Evolutionary conservation across 2,329 filamentous ascomycete species (phyloP), one percentile per base, ranked within the genome.

Genomic region (Sphaceloma murrayae): DNA sequence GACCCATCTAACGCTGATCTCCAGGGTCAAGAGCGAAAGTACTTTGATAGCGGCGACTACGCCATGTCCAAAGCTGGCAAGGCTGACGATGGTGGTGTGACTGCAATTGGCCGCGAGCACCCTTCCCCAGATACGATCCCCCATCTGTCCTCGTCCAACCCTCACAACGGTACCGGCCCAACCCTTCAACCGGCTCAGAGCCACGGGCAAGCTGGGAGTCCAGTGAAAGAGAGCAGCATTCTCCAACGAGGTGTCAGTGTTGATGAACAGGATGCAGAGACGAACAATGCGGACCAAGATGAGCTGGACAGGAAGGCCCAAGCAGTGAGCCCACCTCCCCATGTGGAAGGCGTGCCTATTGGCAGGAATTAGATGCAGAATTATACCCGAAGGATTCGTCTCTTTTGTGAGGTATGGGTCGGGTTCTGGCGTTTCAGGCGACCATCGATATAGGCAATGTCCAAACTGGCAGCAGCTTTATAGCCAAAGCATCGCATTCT

Each of bases 41-140:
- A 94, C 70, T 94, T 94, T 66, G 86, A 94, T 70, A 91, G 84
- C 46, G 87, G 87, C 58, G 88, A 94, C 70, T 94, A 94, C 62
- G 87, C 87, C 59, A 80, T 94, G 67, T 89, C 83, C 65, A 93
- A 94, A 70, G 91, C 91, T 48, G 91, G 91, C 67, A 96, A 96
- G 70, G 87, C 86, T 63, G 85, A 88, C 59, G 84, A 91, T 61
- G 83, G 91, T 58, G 89, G 93, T 60, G 85, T 94, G 49, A 94
- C 89, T 60, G 82, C 82, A 58, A 85, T 98, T 59, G 91, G 91
- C 58, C 88, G 85, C 58, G 82, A 94, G 68, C 91, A 98, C 65
- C 91, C 91, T 45, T 81, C 69, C 27, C 62, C 62, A 24, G 61
- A 63, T 38, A 61, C 56, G 48, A 62, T 63, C 47, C 60, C 62